Evolutionary conservation across 1,284 basidiomycete species (phyloP).

Genomic region (Pascua sp.): DNA sequence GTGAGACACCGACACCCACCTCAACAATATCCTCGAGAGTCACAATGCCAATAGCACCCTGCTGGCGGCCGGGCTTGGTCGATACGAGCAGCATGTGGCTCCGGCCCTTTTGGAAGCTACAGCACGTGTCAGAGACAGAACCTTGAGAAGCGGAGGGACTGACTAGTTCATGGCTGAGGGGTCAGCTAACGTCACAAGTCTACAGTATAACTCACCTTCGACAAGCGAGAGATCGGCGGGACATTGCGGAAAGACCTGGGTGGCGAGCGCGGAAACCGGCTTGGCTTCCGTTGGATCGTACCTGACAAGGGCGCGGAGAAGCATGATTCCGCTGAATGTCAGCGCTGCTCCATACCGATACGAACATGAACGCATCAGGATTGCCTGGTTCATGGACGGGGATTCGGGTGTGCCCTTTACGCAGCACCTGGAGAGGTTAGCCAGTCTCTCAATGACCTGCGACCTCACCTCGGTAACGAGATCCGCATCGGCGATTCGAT

Average conservation of each 20-base stretch:
- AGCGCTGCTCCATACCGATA: background rate
- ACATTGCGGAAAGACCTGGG: constrained; percentile 69
- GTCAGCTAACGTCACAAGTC: constrained; percentile 1
- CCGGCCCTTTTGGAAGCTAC: constrained; percentile 78
- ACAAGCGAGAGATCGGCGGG: constrained; percentile 51
- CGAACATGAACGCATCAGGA: constrained; percentile 55
- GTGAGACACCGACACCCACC: constrained; percentile 30
- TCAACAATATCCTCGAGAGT: constrained; percentile 57
- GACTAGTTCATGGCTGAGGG: constrained; percentile 23
- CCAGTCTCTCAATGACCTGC: background rate
- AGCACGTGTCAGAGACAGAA: background rate
- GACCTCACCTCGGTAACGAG: constrained; percentile 68
- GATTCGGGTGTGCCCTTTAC: constrained; percentile 63
- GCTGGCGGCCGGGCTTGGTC: constrained; percentile 64
- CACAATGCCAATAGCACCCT: constrained; percentile 71
- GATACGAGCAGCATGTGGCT: constrained; percentile 87
- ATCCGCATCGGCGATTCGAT: constrained; percentile 55
- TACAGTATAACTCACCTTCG: constrained; percentile 40
- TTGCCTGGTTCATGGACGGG: constrained; percentile 76
- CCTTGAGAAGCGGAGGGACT: background rate
- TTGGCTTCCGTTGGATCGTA: constrained; percentile 76
- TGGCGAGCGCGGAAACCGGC: constrained; percentile 65
- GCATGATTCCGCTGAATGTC: constrained; percentile 18
- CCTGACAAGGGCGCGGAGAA: constrained; percentile 58
- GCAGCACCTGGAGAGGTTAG: constrained; percentile 14